Evolutionary conservation across 1,284 basidiomycete species (phyloP).

Genomic region (Pterulicium gracile): DNA sequence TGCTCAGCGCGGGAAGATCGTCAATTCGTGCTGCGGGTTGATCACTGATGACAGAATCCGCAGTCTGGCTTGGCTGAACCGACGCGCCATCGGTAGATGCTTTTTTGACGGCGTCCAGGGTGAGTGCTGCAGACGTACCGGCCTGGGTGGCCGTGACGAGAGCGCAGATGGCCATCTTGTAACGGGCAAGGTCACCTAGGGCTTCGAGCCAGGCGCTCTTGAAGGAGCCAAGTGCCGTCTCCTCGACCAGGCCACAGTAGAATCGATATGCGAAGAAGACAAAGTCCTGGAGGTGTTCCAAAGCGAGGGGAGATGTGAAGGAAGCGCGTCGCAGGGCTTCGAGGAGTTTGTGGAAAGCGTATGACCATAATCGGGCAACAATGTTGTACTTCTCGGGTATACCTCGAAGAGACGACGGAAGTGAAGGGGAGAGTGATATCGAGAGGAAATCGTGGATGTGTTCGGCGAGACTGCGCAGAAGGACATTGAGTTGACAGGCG

Average conservation of each 20-base stretch:
- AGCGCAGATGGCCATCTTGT: slow-evolving; percentile 86
- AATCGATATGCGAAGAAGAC: slow-evolving; percentile 94
- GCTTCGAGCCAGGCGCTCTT: slow-evolving; percentile 89
- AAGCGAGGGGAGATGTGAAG: slow-evolving; percentile 44
- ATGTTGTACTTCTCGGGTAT: slow-evolving; percentile 94
- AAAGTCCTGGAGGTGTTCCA: slow-evolving; percentile 81
- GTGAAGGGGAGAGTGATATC: slow-evolving; percentile 76
- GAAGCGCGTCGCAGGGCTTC: slow-evolving; percentile 83
- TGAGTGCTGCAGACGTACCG: slow-evolving; percentile 28
- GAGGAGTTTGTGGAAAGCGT: slow-evolving; percentile 82
- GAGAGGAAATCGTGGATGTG: slow-evolving; percentile 81
- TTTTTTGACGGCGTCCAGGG: slow-evolving; percentile 34
- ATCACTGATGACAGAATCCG: slow-evolving; percentile 28
- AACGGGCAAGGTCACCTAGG: slow-evolving; percentile 90
- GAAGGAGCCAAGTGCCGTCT: slow-evolving; percentile 62
- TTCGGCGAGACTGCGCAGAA: slow-evolving; percentile 63
- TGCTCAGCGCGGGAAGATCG: slow-evolving; percentile 62
- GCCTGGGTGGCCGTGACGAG: slow-evolving; percentile 43
- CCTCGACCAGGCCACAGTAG: slow-evolving; percentile 85
- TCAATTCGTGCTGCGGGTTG: slow-evolving; percentile 46
- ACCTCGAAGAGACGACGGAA: slow-evolving; percentile 80
- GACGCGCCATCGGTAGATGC: slow-evolving; percentile 21
- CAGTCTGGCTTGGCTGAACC: slow-evolving; percentile 16
- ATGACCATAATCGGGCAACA: slow-evolving; percentile 87
- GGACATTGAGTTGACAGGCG: slow-evolving; percentile 8